Percentiles rank a stretch among this genome's conserved stretches.
These are phyloP conservation scores for Beta macrorhiza DNA, from an alignment of 179 eudicot species.

Conservation along the genomic window DNA sequence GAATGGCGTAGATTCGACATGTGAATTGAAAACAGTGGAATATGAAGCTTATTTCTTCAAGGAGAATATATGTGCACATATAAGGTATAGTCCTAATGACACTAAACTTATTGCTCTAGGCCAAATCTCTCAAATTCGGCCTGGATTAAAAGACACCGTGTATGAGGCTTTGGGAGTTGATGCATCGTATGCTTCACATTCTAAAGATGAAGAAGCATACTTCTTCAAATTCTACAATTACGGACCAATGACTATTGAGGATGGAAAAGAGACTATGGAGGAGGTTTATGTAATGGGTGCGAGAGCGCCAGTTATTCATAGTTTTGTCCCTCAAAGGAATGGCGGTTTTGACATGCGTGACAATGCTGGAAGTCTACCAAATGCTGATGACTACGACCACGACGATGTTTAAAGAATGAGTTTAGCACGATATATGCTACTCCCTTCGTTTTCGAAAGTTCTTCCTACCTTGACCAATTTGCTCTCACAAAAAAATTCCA, in stretches of 20 bases:
- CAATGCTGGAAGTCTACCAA: background rate
- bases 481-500: no score
- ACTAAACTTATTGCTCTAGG: background rate
- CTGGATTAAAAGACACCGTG: background rate
- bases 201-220: background rate
- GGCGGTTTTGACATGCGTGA: background rate
- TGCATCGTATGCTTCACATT: background rate
- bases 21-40: background rate
- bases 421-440: no score
- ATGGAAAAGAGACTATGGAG: background rate
- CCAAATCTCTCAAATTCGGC: background rate
- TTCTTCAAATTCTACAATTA: background rate
- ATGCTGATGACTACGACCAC: background rate
- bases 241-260: background rate
- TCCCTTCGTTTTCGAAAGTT: no score
- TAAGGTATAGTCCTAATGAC: background rate
- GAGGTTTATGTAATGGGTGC: background rate
- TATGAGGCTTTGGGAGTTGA: background rate
- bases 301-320: background rate
- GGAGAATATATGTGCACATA: background rate
- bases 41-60: conserved; percentile 15
- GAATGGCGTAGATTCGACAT: background rate
- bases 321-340: conserved; percentile 1
- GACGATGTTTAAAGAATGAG: background rate
- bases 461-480: no score